Conservation (phyloP, 139 green algal genomes). For the Pycnococcus provasolii region DNA sequence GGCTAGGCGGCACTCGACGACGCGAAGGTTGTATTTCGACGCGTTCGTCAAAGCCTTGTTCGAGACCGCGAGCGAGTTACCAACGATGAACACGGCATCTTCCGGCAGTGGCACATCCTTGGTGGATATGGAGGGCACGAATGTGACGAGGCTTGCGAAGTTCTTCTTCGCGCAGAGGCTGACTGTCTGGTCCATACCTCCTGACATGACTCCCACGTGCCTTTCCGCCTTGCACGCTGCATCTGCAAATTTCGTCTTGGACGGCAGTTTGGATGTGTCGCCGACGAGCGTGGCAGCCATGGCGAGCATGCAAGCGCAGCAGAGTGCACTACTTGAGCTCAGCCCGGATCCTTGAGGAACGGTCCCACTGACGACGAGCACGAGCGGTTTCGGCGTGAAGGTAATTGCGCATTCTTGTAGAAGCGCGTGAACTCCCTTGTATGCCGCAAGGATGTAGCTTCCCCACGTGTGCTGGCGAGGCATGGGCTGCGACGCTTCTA, state of each 20-base stretch:
- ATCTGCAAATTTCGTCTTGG: slow-evolving; percentile 66
- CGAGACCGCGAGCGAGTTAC: slow-evolving; percentile 77
- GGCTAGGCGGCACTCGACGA: slow-evolving; percentile 89
- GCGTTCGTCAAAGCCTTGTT: slow-evolving; percentile 83
- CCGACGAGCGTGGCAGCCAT: slow-evolving; percentile 4
- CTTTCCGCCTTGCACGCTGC: slow-evolving; percentile 55
- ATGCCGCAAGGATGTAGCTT: too few species aligned
- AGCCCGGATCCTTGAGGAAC: neutral
- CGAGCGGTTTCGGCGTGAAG: too few species aligned
- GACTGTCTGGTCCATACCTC: slow-evolving; percentile 97
- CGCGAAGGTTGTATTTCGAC: slow-evolving; percentile 84
- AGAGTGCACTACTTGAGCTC: slow-evolving; percentile 1
- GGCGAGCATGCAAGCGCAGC: neutral
- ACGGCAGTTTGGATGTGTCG: slow-evolving; percentile 31
- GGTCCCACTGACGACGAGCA: too few species aligned
- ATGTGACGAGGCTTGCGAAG: slow-evolving; percentile 68
- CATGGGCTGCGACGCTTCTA: too few species aligned
- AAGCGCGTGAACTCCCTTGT: too few species aligned
- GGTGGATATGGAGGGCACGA: slow-evolving; percentile 56
- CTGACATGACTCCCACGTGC: slow-evolving; percentile 48
- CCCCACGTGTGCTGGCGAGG: too few species aligned
- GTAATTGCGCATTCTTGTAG: too few species aligned
- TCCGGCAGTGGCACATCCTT: slow-evolving; percentile 67
- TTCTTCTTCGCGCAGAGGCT: slow-evolving; percentile 64
- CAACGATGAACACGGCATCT: slow-evolving; percentile 79